Base-by-base conservation (phyloP, 805 yeast species). In the Komagataella phaffii region DNA sequence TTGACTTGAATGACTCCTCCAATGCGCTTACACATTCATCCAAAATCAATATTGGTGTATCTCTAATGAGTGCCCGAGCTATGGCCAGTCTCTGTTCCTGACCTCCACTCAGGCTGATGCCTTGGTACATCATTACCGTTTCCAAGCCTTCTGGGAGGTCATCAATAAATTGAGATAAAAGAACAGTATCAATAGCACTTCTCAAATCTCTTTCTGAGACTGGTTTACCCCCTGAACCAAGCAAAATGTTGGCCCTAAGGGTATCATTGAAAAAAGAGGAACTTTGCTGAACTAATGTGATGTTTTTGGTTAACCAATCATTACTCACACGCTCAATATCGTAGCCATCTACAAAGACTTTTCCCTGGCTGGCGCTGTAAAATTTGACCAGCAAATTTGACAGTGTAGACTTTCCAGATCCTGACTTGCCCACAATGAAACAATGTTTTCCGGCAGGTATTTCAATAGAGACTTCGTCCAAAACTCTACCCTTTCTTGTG, bases 361-460 rank as follows among this genome's bases (percentile, higher is more conserved):
- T 52, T 0, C 99, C 99, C 0, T 62, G 52, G 3, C 64, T 56
- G 0, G 72, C 66, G 0, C 62, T 55, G 58, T 90, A 88, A 21
- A 87, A 73, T 24, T 76, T 76, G 51, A 85, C 62, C 1, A 93
- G 58, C 2, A 93, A 62, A 44, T 75, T 75, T 0, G 84, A 76
- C 2, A 93, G 54, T 0, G 98, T 85, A 0, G 98, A 91, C 63
- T 93, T 93, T 0, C 99, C 99, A 0, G 90, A 82, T 0, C 99
- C 99, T 0, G 97, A 89, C 54, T 75, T 73, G 1, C 99, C 99
- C 46, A 93, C 77, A 3, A 93, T 65, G 58, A 79, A 91, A 1
- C 83, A 79, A 6, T 77, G 60, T 36, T 66, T 56, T 1, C 76
- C 72, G 0, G 76, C 63, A 1, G 69, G 64, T 43, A 89, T 67